Conservation (phyloP, 768 basidiomycete genomes). For the Mycena olivaceomarginata region DNA sequence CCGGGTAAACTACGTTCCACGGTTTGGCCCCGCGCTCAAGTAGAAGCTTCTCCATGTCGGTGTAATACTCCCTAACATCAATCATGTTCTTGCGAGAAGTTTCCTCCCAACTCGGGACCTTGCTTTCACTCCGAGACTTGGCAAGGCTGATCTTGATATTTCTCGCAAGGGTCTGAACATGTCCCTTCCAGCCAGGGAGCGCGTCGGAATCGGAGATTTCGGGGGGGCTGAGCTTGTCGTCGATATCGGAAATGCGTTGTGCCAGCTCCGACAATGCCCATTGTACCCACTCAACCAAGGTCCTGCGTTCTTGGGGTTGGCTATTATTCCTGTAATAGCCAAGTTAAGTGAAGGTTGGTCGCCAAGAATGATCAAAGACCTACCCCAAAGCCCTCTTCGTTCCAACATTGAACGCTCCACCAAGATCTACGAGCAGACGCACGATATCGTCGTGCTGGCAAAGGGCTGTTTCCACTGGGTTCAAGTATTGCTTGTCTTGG, state of each 20-base stretch:
- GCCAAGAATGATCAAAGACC: neutral
- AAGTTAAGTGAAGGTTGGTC: neutral
- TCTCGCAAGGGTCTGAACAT: slow-evolving; percentile 21
- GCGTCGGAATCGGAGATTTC: slow-evolving; percentile 4
- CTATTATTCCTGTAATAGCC: slow-evolving; percentile 31
- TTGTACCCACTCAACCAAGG: slow-evolving; percentile 63
- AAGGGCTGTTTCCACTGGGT: slow-evolving; percentile 64
- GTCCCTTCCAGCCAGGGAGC: slow-evolving; percentile 38
- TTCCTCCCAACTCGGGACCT: slow-evolving; percentile 37
- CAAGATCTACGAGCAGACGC: slow-evolving; percentile 61
- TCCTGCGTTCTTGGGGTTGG: slow-evolving; percentile 45
- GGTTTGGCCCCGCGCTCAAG: slow-evolving; percentile 61
- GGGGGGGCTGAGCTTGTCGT: slow-evolving; percentile 32
- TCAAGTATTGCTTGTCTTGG: slow-evolving; percentile 50
- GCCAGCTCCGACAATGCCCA: slow-evolving; percentile 50
- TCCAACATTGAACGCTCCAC: slow-evolving; percentile 58
- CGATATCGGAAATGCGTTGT: slow-evolving; percentile 47
- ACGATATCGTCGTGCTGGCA: slow-evolving; percentile 58
- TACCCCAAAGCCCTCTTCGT: slow-evolving; percentile 48
- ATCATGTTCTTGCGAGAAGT: slow-evolving; percentile 44
- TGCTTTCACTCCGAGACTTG: slow-evolving; percentile 25
- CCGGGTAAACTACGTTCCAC: slow-evolving; percentile 63
- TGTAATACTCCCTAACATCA: slow-evolving; percentile 56
- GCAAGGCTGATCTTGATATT: neutral
- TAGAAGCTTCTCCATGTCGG: slow-evolving; percentile 58